phyloP scores from a whole-genome alignment of 148 eudicot species.

The Vaccinium darrowii region DNA sequence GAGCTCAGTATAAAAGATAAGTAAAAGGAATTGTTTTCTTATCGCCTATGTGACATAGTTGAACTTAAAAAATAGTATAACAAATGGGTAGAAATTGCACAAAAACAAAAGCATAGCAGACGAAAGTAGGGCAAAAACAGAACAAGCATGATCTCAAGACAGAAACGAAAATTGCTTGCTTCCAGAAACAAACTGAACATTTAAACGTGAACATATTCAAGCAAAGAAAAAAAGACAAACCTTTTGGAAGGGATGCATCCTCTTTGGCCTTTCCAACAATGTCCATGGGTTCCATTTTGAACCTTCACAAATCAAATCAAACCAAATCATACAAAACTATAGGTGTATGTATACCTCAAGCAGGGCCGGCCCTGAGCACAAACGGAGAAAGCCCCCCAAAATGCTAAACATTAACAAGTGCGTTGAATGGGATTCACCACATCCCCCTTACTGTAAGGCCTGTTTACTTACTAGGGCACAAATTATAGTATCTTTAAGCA shows the following conservation, averaged over 20 bases:
- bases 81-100: not conserved
- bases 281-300: slow-evolving; percentile 86
- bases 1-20: not conserved
- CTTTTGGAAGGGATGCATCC: slow-evolving; percentile 98
- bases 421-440: not conserved
- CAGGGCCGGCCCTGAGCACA: not conserved
- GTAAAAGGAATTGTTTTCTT: not conserved
- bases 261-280: slow-evolving; percentile 93
- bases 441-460: not conserved
- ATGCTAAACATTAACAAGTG: not conserved
- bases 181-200: not conserved
- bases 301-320: slow-evolving; percentile 20
- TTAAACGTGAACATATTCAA: too few species aligned
- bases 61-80: not conserved
- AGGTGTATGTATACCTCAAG: not conserved
- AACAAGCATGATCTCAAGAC: not conserved
- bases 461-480: not conserved
- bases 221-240: slow-evolving; percentile 23
- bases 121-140: not conserved
- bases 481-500: not conserved
- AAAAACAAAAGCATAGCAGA: not conserved
- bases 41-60: not conserved
- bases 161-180: not conserved
- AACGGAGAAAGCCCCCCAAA: not conserved
- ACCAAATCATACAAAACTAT: slow-evolving; percentile 10